These are phyloP conservation scores for Ceratocystis diversiconidia DNA, from an alignment of 2,329 filamentous ascomycete species.

Conservation along the genomic window DNA sequence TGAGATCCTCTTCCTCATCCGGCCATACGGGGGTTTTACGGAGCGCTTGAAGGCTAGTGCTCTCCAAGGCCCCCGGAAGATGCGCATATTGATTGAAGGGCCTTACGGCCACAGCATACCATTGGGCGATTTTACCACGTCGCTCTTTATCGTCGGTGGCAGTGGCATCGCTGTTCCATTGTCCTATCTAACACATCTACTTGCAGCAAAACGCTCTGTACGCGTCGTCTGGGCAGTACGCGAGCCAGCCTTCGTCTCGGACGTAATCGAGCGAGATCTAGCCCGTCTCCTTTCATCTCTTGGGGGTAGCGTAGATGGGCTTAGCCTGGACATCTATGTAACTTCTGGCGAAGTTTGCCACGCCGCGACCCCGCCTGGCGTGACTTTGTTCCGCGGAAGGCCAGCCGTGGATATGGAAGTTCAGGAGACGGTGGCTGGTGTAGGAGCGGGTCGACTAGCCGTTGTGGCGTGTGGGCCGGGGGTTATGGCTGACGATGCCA, in stretches of 20 bases:
- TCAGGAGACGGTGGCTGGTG: constrained; percentile 20
- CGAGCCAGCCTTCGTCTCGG: constrained; percentile 27
- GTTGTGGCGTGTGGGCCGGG: constrained; percentile 33
- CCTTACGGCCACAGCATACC: constrained; percentile 31
- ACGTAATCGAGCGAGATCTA: constrained; percentile 24
- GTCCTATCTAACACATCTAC: constrained; percentile 27
- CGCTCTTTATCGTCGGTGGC: constrained; percentile 33
- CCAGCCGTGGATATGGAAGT: constrained; percentile 27
- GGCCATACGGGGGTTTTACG: constrained; percentile 34
- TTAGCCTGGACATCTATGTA: constrained; percentile 27
- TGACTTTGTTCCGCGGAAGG: constrained; percentile 22
- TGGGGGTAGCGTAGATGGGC: background rate
- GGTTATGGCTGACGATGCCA: constrained; percentile 32
- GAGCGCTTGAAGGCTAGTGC: constrained; percentile 26
- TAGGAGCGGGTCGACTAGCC: constrained; percentile 24
- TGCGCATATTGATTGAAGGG: constrained; percentile 31
- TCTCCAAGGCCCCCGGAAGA: constrained; percentile 20
- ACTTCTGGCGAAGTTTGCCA: constrained; percentile 20
- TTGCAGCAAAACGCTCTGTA: constrained; percentile 21
- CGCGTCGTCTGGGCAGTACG: constrained; percentile 33
- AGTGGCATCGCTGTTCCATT: constrained; percentile 32
- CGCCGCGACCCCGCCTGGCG: constrained; percentile 16
- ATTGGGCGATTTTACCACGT: constrained; percentile 27
- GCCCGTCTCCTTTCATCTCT: background rate
- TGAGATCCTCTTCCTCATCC: constrained; percentile 31